A percentile compares a stretch with the other conserved stretches of the same genome.
Evolutionary conservation across 495 filamentous ascomycete species (phyloP).

Genomic region (Aspergillus conjunctus): DNA sequence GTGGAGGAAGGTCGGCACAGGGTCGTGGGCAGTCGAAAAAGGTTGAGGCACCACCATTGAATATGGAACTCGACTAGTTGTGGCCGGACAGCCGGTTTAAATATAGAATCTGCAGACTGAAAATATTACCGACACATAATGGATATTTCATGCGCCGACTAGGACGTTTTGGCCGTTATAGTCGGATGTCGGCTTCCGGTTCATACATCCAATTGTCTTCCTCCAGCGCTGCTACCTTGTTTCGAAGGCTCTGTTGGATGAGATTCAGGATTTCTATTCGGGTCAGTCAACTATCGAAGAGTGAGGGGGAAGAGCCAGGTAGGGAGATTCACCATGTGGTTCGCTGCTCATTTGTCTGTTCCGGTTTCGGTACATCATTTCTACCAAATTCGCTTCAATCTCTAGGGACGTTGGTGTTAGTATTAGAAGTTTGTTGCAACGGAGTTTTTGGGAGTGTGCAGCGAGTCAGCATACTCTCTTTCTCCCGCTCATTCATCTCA

Average conservation of each 20-base stretch:
- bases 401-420: slow-evolving; percentile 29
- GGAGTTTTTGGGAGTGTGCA: background rate
- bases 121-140: slow-evolving; percentile 24
- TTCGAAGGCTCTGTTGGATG: slow-evolving; percentile 68
- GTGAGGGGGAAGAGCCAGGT: background rate
- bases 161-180: slow-evolving; percentile 17
- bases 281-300: slow-evolving; percentile 28
- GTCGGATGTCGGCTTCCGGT: slow-evolving; percentile 55
- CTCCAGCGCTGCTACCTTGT: slow-evolving; percentile 69
- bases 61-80: slow-evolving; percentile 57
- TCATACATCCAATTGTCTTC: slow-evolving; percentile 95
- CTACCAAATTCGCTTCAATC: slow-evolving; percentile 51
- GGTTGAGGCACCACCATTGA: slow-evolving; percentile 52
- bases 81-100: background rate
- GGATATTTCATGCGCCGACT: slow-evolving; percentile 19
- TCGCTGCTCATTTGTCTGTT: slow-evolving; percentile 63
- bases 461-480: slow-evolving; percentile 45
- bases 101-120: slow-evolving; percentile 10
- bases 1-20: slow-evolving; percentile 41
- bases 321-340: slow-evolving; percentile 60
- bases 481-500: slow-evolving; percentile 43
- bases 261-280: slow-evolving; percentile 68
- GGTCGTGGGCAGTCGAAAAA: slow-evolving; percentile 42
- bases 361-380: slow-evolving; percentile 60
- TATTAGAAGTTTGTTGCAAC: background rate